phyloP scores from a whole-genome alignment of 441 rosid species.

The Mallotus japonicus region DNA sequence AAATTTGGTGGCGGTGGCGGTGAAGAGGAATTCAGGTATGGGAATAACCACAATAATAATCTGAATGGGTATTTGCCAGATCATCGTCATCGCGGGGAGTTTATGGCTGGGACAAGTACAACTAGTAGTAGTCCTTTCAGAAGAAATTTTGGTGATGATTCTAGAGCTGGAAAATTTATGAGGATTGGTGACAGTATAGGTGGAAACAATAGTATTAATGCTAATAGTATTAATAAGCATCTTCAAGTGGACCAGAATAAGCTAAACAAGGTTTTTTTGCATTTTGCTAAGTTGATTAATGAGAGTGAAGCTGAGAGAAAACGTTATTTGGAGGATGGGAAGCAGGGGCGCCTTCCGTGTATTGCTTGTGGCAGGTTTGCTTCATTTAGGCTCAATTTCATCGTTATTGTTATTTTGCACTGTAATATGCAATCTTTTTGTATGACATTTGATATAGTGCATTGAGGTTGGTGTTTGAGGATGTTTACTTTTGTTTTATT shows the following conservation, averaged over 20 bases:
- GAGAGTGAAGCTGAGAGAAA: slow-evolving; percentile 62
- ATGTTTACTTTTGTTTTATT: neutral
- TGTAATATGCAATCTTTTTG: too few species aligned
- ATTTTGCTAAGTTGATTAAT: slow-evolving; percentile 56
- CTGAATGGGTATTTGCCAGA: slow-evolving; percentile 35
- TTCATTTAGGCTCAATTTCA: slow-evolving; percentile 12
- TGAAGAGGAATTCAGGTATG: slow-evolving; percentile 32
- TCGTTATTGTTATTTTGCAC: too few species aligned
- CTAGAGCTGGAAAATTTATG: slow-evolving; percentile 57
- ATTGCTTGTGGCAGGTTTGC: slow-evolving; percentile 85
- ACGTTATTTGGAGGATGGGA: slow-evolving; percentile 79
- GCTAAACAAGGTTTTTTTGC: slow-evolving; percentile 68
- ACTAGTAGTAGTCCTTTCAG: slow-evolving; percentile 26
- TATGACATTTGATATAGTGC: too few species aligned
- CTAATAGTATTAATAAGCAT: slow-evolving; percentile 30
- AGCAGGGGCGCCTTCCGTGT: slow-evolving; percentile 71
- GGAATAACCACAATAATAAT: slow-evolving; percentile 26
- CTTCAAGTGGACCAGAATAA: slow-evolving; percentile 56
- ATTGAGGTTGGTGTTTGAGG: neutral
- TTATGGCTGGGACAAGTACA: slow-evolving; percentile 38
- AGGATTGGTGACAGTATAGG: slow-evolving; percentile 27
- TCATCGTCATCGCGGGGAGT: neutral
- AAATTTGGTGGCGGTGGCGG: slow-evolving; percentile 43
- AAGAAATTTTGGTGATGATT: slow-evolving; percentile 40
- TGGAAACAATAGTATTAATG: slow-evolving; percentile 20